Evolutionary conservation across 345 rosid genomes (phyloP), one percentile per base, ranked within the genome.

Genomic region (Streptanthus diversifolius): DNA sequence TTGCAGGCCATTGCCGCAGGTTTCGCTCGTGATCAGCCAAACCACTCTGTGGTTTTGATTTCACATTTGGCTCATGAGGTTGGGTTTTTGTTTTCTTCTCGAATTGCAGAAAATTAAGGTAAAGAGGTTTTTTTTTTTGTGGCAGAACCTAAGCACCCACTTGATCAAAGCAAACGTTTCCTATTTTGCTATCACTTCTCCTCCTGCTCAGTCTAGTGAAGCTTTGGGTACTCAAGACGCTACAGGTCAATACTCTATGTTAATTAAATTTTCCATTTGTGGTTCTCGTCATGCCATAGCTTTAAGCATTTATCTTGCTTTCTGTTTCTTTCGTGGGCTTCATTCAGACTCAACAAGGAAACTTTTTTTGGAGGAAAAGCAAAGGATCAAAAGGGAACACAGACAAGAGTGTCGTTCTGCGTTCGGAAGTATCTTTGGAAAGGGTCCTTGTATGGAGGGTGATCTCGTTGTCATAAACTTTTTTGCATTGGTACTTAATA

Each of bases 41-140:
- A 66, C 3, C 82, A 87, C 80, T 17, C 73, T 56, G 96, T 87
- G 51, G 62, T 85, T 74, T 76, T 90, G n/a, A 79, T 90, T 47
- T 83, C 95, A 58, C 98, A 90, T 80, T 83, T 78, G 8, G 89
- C 90, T 29, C 98, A 93, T 70, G 74, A 85, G 93, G 98, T 90
- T 71, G 15, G 0, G 17, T 18, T 57, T 53, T 74, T 24, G 0
- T 27, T 22, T 0, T 12, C 12, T 43, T 55, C 12, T 49, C 18
- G 22, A 67, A 22, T 81, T 56, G 3, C 21, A 68, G 25, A 44
- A 44, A 75, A 53, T 17, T 68, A 17, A 27, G 48, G 51, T 45
- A 30, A 25, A 43, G 32, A 61, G 27, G 24, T 54, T 36, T 55
- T 15, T 56, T 53, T 43, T 57, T 5, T 21, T 68, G 13, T 58